These are phyloP conservation scores for Trichoderma hamatum DNA, from an alignment of 2,329 filamentous ascomycete genomes.

Conservation along the genomic window DNA sequence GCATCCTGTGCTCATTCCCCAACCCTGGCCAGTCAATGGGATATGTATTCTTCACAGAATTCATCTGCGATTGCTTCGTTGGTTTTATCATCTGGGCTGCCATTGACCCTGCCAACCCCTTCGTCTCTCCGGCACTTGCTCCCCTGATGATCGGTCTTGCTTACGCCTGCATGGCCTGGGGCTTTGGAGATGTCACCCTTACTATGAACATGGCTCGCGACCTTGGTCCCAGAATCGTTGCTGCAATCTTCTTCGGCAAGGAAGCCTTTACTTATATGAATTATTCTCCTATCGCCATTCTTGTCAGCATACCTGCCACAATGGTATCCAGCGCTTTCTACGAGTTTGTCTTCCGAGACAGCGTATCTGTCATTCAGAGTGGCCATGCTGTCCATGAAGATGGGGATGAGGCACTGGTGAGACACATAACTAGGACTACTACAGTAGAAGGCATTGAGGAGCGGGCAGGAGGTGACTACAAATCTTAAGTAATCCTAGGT, in stretches of 20 bases:
- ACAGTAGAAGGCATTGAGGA: constrained; percentile 17
- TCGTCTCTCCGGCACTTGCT: constrained; percentile 50
- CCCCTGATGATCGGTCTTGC: constrained; percentile 60
- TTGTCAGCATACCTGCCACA: constrained; percentile 61
- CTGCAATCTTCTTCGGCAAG: constrained; percentile 53
- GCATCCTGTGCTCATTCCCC: constrained; percentile 59
- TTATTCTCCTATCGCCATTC: constrained; percentile 57
- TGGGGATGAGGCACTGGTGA: constrained; percentile 30
- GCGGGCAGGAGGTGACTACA: background rate
- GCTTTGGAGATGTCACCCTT: constrained; percentile 58
- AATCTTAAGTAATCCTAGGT: background rate
- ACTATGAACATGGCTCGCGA: constrained; percentile 61
- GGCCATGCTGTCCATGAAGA: constrained; percentile 45
- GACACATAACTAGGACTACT: constrained; percentile 28
- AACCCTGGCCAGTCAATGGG: constrained; percentile 53
- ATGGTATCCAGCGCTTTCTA: constrained; percentile 58
- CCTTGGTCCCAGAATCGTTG: constrained; percentile 61
- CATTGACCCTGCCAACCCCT: constrained; percentile 62
- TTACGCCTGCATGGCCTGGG: constrained; percentile 59
- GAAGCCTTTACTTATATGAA: constrained; percentile 35
- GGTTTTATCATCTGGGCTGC: constrained; percentile 60
- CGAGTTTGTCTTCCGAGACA: constrained; percentile 58
- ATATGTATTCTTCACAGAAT: constrained; percentile 61
- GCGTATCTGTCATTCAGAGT: constrained; percentile 52
- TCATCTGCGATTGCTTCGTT: constrained; percentile 61